phyloP scores from a whole-genome alignment of 352 stramenopile genomes.

The Discostella stelligera region DNA sequence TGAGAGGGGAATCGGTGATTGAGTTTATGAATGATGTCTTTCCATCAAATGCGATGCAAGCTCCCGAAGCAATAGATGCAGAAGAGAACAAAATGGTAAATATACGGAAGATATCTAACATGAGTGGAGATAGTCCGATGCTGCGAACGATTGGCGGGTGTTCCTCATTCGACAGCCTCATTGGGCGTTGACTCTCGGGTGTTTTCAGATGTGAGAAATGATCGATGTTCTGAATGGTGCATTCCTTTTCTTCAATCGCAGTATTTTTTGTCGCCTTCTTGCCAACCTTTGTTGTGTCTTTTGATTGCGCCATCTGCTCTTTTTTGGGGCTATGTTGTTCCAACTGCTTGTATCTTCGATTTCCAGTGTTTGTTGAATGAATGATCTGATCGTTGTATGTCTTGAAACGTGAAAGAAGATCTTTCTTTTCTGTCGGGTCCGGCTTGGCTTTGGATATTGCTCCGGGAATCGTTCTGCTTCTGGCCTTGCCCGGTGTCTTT shows the following conservation, averaged over 20 bases:
- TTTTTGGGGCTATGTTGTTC: constrained; percentile 11
- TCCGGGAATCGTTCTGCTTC: neutral
- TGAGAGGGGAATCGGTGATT: constrained; percentile 18
- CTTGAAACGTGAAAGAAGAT: constrained; percentile 40
- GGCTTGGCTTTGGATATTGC: neutral
- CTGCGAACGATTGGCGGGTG: neutral
- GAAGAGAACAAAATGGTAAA: constrained; percentile 32
- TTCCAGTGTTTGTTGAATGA: neutral
- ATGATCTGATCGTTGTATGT: constrained; percentile 37
- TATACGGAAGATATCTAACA: constrained; percentile 19
- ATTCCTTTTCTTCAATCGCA: constrained; percentile 13
- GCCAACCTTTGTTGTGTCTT: neutral
- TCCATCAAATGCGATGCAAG: constrained; percentile 24
- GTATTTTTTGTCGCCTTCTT: constrained; percentile 2
- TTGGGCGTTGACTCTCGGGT: constrained; percentile 17
- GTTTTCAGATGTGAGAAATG: constrained; percentile 10
- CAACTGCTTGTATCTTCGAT: constrained; percentile 12
- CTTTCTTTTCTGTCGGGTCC: constrained; percentile 1
- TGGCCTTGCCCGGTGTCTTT: neutral
- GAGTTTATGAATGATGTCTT: constrained; percentile 20
- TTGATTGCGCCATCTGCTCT: neutral
- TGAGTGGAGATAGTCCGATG: constrained; percentile 8
- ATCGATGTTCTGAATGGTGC: constrained; percentile 6
- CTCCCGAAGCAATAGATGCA: constrained; percentile 24
- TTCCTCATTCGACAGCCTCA: neutral